Conservation (phyloP, 2,329 filamentous ascomycete species). For the Cyphellophora attinorum region DNA sequence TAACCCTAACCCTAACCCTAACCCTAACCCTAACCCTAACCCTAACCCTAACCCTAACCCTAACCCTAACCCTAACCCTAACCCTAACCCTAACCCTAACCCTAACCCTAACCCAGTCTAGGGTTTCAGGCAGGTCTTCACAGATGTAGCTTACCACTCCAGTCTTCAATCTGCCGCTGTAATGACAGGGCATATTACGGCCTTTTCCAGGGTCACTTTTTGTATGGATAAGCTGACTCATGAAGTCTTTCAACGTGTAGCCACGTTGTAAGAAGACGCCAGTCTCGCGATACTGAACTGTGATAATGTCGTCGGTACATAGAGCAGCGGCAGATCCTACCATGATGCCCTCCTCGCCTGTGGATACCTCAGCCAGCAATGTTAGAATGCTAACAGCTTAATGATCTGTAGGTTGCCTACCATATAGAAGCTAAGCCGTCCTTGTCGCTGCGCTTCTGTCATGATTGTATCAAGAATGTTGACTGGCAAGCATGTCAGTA, state of each 20-base stretch:
- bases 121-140: neutral
- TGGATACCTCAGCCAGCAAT: constrained; percentile 36
- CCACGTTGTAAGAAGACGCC: constrained; percentile 85
- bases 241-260: constrained; percentile 77
- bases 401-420: constrained; percentile 29
- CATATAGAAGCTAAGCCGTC: constrained; percentile 94
- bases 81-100: constrained; percentile 1
- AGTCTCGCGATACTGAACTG: constrained; percentile 87
- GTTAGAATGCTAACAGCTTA: neutral
- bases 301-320: constrained; percentile 72
- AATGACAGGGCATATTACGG: constrained; percentile 95
- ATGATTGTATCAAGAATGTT: constrained; percentile 93
- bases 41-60: constrained; percentile 1
- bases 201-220: constrained; percentile 67
- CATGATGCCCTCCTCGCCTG: constrained; percentile 87
- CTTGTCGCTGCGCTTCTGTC: constrained; percentile 94
- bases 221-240: constrained; percentile 90
- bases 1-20: too few relatives aligned
- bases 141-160: constrained; percentile 6
- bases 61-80: constrained; percentile 1
- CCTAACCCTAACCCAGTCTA: constrained; percentile 1
- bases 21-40: constrained; percentile 1
- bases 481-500: constrained; percentile 51
- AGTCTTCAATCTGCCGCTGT: constrained; percentile 72
- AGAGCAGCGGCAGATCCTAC: constrained; percentile 80